These are phyloP conservation scores for Aureobasidium sp. DNA, from an alignment of 2,329 filamentous ascomycete genomes.

Conservation along the genomic window DNA sequence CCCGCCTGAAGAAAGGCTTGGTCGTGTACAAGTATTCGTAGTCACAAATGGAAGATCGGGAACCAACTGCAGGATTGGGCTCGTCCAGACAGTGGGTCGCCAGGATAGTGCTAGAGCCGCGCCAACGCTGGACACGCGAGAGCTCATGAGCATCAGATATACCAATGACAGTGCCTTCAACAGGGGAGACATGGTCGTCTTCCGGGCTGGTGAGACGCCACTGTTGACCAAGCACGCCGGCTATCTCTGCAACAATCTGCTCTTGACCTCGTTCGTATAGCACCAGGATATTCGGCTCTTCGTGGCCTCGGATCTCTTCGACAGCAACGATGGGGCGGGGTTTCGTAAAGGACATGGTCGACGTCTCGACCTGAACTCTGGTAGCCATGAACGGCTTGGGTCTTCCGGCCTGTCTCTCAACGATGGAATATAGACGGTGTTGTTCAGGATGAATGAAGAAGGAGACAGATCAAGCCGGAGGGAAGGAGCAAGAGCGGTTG, in stretches of 20 bases:
- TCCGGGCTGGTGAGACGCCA: constrained; percentile 54
- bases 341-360: constrained; percentile 14
- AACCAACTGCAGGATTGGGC: constrained; percentile 50
- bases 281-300: constrained; percentile 42
- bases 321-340: constrained; percentile 21
- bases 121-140: constrained; percentile 51
- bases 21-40: constrained; percentile 83
- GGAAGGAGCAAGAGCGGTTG: background rate
- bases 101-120: constrained; percentile 57
- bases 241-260: constrained; percentile 65
- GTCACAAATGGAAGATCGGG: constrained; percentile 62
- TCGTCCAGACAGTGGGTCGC: constrained; percentile 70
- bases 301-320: constrained; percentile 27
- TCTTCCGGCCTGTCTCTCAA: background rate
- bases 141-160: constrained; percentile 53
- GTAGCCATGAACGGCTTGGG: constrained; percentile 17
- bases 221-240: constrained; percentile 71
- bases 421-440: background rate
- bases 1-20: constrained; percentile 63
- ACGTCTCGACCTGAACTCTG: constrained; percentile 16
- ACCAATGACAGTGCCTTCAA: constrained; percentile 62
- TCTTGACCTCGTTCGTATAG: constrained; percentile 67
- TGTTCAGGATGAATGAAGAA: background rate
- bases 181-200: constrained; percentile 46
- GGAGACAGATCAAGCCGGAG: background rate